Evolutionary conservation across 2,329 filamentous ascomycete genomes (phyloP).

Genomic region (Fusarium sp.): DNA sequence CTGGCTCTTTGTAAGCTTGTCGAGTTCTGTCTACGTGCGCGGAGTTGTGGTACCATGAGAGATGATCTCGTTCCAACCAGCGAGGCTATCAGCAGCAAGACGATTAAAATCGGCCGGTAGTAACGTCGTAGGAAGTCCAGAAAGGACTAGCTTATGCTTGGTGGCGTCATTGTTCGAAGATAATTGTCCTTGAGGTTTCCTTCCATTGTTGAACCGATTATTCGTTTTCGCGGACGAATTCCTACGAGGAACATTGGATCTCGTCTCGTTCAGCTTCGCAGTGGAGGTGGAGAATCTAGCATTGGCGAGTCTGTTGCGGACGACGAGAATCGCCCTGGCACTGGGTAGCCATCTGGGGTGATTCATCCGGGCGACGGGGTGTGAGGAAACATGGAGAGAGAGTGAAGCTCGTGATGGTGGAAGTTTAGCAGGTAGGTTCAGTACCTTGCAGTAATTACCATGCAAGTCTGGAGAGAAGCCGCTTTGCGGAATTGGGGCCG

Average conservation of each 20-base stretch:
- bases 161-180: background rate
- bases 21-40: background rate
- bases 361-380: constrained; percentile 46
- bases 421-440: background rate
- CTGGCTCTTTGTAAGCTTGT: constrained; percentile 45
- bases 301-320: constrained; percentile 14
- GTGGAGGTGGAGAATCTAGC: background rate
- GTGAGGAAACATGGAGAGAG: constrained; percentile 33
- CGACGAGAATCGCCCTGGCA: constrained; percentile 37
- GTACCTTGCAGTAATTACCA: background rate
- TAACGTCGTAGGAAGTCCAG: constrained; percentile 64
- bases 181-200: background rate
- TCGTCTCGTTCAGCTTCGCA: background rate
- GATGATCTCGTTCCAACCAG: constrained; percentile 74
- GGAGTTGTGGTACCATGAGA: constrained; percentile 58
- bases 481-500: constrained; percentile 21
- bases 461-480: constrained; percentile 2
- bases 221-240: background rate
- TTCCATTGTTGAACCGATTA: background rate
- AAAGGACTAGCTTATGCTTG: background rate
- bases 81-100: constrained; percentile 72
- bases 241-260: background rate
- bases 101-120: constrained; percentile 77
- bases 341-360: constrained; percentile 45
- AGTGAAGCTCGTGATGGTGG: background rate